phyloP scores from a whole-genome alignment of 129 eudicot genomes.

The Saussurea involucrata region DNA sequence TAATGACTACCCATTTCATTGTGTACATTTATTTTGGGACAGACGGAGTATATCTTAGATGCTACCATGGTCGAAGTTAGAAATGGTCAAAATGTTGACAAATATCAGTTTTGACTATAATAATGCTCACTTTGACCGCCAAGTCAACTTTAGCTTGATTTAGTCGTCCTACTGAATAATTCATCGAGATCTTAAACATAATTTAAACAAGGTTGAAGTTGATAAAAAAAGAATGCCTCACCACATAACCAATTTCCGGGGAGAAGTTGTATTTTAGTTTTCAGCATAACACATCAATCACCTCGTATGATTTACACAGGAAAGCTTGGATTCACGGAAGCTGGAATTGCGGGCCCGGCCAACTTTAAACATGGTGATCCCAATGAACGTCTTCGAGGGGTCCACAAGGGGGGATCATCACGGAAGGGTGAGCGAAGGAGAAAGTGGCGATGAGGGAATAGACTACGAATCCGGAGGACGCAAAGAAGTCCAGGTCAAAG shows the following conservation, averaged over 20 bases:
- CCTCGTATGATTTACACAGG: constrained; percentile 43
- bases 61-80: not conserved
- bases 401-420: constrained; percentile 60
- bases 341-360: constrained; percentile 87
- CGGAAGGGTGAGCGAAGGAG: constrained; percentile 76
- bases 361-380: constrained; percentile 90
- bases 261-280: not conserved
- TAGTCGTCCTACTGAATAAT: not conserved
- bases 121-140: not conserved
- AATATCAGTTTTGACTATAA: not conserved
- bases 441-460: constrained; percentile 76
- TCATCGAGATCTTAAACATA: not conserved
- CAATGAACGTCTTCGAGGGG: constrained; percentile 85
- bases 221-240: not conserved
- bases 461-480: constrained; percentile 69
- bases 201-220: not conserved
- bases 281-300: not conserved
- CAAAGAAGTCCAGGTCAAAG: constrained; percentile 83
- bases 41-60: not conserved
- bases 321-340: constrained; percentile 92
- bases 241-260: not conserved
- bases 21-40: not conserved
- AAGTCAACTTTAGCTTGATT: not conserved
- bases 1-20: not conserved
- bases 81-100: not conserved